phyloP scores from a whole-genome alignment of 1,284 basidiomycete species.

The Trametes hirsuta region DNA sequence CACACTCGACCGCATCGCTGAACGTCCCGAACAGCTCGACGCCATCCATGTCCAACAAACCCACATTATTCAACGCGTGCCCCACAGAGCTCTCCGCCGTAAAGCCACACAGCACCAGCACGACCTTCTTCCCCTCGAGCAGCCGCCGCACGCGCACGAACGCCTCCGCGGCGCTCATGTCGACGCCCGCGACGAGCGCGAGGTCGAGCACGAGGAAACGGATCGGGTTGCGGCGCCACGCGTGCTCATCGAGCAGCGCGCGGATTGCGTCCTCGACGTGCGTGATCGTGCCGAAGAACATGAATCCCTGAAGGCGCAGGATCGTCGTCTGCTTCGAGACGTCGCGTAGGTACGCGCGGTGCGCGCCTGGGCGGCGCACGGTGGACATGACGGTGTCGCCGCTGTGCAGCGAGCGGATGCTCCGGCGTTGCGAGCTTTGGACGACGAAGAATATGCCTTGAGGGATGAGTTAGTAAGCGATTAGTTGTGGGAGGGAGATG shows the following conservation, averaged over 20 bases:
- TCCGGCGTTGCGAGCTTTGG: conserved; percentile 83
- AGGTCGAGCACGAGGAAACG: conserved; percentile 91
- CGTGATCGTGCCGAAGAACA: conserved; percentile 97
- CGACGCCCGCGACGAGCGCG: conserved; percentile 85
- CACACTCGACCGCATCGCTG: conserved; percentile 93
- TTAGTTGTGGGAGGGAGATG: background rate
- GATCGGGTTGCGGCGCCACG: conserved; percentile 82
- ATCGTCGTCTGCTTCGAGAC: conserved; percentile 93
- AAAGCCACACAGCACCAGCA: conserved; percentile 90
- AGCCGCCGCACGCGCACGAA: conserved; percentile 91
- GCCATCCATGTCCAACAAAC: conserved; percentile 73
- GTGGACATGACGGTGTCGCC: conserved; percentile 88
- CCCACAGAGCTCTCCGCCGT: conserved; percentile 64
- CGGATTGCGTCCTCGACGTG: conserved; percentile 85
- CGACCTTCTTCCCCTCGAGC: conserved; percentile 75
- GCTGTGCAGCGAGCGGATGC: conserved; percentile 82
- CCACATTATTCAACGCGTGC: conserved; percentile 73
- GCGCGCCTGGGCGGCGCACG: conserved; percentile 86
- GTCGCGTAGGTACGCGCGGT: conserved; percentile 88
- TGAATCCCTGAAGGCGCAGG: conserved; percentile 88
- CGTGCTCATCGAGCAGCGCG: conserved; percentile 70
- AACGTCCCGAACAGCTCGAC: conserved; percentile 87
- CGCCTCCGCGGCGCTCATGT: conserved; percentile 95
- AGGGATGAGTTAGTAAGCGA: background rate
- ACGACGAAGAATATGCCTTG: conserved; percentile 94